These are phyloP conservation scores for Hygrophila difformis DNA, from an alignment of 257 asterid genomes.

Conservation along the genomic window DNA sequence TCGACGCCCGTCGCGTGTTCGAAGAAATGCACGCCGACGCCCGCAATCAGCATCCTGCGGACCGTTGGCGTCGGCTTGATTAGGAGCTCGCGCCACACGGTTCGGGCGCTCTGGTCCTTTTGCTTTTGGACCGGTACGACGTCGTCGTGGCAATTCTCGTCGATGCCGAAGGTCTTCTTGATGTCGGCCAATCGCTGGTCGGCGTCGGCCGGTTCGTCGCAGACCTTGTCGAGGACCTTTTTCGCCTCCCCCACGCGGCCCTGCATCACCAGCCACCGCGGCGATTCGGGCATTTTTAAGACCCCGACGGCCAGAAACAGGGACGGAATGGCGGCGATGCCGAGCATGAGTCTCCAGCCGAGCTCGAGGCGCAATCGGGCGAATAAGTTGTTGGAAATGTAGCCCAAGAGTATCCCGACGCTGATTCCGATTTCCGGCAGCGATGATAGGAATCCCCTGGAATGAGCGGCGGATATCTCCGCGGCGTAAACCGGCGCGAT, in stretches of 20 bases:
- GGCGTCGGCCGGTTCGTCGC: slow-evolving; percentile 39
- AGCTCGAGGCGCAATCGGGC: slow-evolving; percentile 27
- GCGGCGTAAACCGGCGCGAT: slow-evolving; percentile 81
- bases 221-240: slow-evolving; percentile 35
- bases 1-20: slow-evolving; percentile 66
- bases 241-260: slow-evolving; percentile 51
- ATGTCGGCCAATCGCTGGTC: slow-evolving; percentile 40
- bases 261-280: slow-evolving; percentile 61
- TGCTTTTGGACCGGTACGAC: slow-evolving; percentile 20
- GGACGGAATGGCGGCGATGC: slow-evolving; percentile 60
- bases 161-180: slow-evolving; percentile 38
- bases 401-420: slow-evolving; percentile 50
- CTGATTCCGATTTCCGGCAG: slow-evolving; percentile 72
- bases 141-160: slow-evolving; percentile 31
- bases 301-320: slow-evolving; percentile 44
- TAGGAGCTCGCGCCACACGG: slow-evolving; percentile 38
- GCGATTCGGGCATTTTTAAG: slow-evolving; percentile 66
- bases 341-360: slow-evolving; percentile 77
- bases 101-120: slow-evolving; percentile 7
- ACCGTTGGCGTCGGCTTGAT: slow-evolving; percentile 39
- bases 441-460: slow-evolving; percentile 58
- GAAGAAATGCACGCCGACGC: slow-evolving; percentile 57
- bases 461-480: slow-evolving; percentile 53
- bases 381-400: slow-evolving; percentile 43
- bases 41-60: slow-evolving; percentile 53